Evolutionary conservation across 225 moss, liverwort and hornwort genomes (phyloP), one percentile per base, ranked within the genome.

Genomic region (Bryoerythrophyllum caledonicum): DNA sequence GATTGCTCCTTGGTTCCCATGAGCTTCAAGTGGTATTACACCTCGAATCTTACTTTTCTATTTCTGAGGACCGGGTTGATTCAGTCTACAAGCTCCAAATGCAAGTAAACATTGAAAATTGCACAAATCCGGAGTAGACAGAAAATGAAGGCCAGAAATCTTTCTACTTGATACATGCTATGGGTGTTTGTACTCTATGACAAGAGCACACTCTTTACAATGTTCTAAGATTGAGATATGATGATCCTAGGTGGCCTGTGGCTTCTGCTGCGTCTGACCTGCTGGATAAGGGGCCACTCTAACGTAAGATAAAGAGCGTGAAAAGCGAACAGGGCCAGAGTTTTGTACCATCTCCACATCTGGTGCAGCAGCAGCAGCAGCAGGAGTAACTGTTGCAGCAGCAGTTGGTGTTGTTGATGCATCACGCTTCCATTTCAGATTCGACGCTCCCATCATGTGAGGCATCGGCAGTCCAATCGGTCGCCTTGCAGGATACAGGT

Each of bases 341-440:
- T 32, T 32, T 5, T 87, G 83, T 30, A 83, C 87, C 78, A 90
- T 87, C 77, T 86, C 87, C 74, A 85, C 72, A 55, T 81, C 82
- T 26, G 72, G 34, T 34, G 34, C 34, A 0, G 32, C 32, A n/a
- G n/a, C n/a, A n/a, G n/a, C n/a, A 9, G 38, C 64, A 6, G 75
- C 57, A 24, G 77, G 64, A 10, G 72, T 52, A 49, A 17, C 76
- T 17, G 53, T 49, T 52, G 32, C 32, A n/a, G 43, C 80, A 3
- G 70, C 80, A 74, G 73, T 75, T 60, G 75, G 73, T 73, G 81
- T 61, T 73, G 81, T 58, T 25, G 87, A 78, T 13, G 86, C 78
- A 76, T 93, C 93, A 61, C 97, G 90, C 78, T 93, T 97, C 97
- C 97, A 97, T 66, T 94, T 95, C 67, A 97, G 46, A 74, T 94